Base-by-base conservation (phyloP, 2,329 filamentous ascomycete species). In the Escovopsis weberi region DNA sequence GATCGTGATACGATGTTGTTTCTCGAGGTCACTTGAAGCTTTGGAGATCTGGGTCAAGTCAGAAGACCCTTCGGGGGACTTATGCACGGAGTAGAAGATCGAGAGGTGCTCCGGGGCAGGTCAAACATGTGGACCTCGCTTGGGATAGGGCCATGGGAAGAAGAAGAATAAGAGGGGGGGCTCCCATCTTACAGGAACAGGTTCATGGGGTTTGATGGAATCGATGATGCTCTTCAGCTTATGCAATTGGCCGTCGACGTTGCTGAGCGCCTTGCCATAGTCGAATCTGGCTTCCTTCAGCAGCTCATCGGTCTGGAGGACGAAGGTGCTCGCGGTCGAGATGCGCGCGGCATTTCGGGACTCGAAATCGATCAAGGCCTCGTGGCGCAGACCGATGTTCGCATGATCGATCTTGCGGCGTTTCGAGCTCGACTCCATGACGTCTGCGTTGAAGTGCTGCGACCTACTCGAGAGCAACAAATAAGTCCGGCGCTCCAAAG, bases 11-110 rank as follows among this genome's bases (percentile, higher is more conserved):
- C 75, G 76, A 55, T 79, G 69, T 35, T 70, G 69, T 59, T 78
- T 81, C 51, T 83, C 76, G 52, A 85, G 72, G 47, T 72, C 75
- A 55, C 79, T 68, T 0, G 68, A 68, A 8, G 85, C 86, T 51
- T 91, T 78, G 32, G 63, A 51, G 41, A 91, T 72, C 82, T 86
- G 10, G 12, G 6, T 15, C 11, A 15, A 7, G 23, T 36, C 6
- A 30, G 38, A 32, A 4, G 28, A 9, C 12, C 3, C 30, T n/a
- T 12, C 39, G 40, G 26, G 26, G 6, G 10, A 26, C 12, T 39
- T 9, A 32, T 32, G 28, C 3, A 32, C 11, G 11, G 28, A 32
- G 23, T 6, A 23, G 23, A 23, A 2, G 23, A 7, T 38, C 6
- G 19, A 7, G 10, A 4, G 26, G 26, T 36, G 19, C 37, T 38